Percentiles rank a stretch among this genome's conserved stretches.
These are phyloP conservation scores for Metschnikowia drakensbergensis DNA, from an alignment of 805 yeast species.

Conservation along the genomic window DNA sequence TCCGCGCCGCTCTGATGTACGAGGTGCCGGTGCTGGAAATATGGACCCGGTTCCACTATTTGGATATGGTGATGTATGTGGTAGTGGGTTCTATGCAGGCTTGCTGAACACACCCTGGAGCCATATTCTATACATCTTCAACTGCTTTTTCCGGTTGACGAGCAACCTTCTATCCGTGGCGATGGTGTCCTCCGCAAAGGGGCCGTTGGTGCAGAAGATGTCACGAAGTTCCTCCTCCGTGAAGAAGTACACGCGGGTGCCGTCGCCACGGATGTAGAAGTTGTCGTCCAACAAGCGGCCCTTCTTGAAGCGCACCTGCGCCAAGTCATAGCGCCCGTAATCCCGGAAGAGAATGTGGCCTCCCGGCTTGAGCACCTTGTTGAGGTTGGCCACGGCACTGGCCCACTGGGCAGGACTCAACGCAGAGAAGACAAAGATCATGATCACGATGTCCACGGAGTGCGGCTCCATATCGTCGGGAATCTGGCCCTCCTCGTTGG, in stretches of 20 bases:
- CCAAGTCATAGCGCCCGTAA: slow-evolving; percentile 93
- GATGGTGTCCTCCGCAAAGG: slow-evolving; percentile 66
- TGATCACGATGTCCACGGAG: slow-evolving; percentile 86
- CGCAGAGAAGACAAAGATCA: slow-evolving; percentile 93
- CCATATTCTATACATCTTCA: slow-evolving; percentile 97
- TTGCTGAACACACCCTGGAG: slow-evolving; percentile 76
- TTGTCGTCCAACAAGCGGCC: slow-evolving; percentile 84
- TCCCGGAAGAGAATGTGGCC: slow-evolving; percentile 88
- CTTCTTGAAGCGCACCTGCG: slow-evolving; percentile 90
- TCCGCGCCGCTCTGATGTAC: slow-evolving; percentile 19
- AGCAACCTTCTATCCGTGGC: slow-evolving; percentile 88
- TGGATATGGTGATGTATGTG: slow-evolving; percentile 37
- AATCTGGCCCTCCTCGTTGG: slow-evolving; percentile 64
- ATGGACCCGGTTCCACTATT: slow-evolving; percentile 32
- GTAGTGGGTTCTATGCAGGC: slow-evolving; percentile 6
- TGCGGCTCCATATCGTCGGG: slow-evolving; percentile 82
- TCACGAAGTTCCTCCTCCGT: slow-evolving; percentile 85
- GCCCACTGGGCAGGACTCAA: slow-evolving; percentile 89
- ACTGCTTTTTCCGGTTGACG: slow-evolving; percentile 85
- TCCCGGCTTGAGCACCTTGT: slow-evolving; percentile 82
- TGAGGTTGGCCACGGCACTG: slow-evolving; percentile 68
- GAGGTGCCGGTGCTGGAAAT: slow-evolving; percentile 21
- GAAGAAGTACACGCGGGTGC: slow-evolving; percentile 95
- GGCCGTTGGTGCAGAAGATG: slow-evolving; percentile 52
- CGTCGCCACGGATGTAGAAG: slow-evolving; percentile 95